Evolutionary conservation across 495 filamentous ascomycete genomes (phyloP).

Genomic region (Staphylotrichum longicolle): DNA sequence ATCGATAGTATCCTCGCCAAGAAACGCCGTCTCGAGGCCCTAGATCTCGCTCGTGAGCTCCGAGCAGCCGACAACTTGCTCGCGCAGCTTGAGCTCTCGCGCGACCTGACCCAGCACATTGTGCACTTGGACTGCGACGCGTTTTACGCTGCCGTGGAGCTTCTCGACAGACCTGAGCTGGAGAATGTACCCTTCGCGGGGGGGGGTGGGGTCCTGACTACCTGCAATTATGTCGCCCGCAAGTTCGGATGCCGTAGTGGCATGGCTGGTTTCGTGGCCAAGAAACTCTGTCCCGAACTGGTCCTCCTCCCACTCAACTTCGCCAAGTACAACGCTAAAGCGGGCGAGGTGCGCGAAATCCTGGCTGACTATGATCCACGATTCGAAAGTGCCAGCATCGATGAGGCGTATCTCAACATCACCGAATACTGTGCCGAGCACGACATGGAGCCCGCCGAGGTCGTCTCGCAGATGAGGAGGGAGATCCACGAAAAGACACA

Average conservation of each 20-base stretch:
- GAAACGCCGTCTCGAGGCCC: constrained; percentile 72
- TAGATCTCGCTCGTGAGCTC: constrained; percentile 70
- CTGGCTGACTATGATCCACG: constrained; percentile 82
- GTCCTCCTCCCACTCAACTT: constrained; percentile 83
- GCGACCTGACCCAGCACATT: constrained; percentile 80
- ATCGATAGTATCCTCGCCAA: constrained; percentile 75
- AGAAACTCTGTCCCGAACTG: constrained; percentile 87
- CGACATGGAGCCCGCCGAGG: constrained; percentile 65
- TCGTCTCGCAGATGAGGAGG: constrained; percentile 69
- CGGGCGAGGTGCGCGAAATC: constrained; percentile 79
- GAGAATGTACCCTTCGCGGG: constrained; percentile 90
- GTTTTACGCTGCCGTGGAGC: constrained; percentile 95
- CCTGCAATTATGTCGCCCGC: constrained; percentile 90
- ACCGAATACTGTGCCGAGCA: constrained; percentile 79
- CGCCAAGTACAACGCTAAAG: constrained; percentile 88
- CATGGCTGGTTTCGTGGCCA: constrained; percentile 94
- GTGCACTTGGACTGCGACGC: constrained; percentile 97
- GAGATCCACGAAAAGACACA: constrained; percentile 74
- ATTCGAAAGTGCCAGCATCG: constrained; percentile 89
- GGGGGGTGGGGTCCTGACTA: constrained; percentile 85
- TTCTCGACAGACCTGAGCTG: constrained; percentile 85
- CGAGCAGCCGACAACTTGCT: constrained; percentile 80
- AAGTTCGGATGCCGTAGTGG: constrained; percentile 88
- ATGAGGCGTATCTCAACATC: constrained; percentile 96
- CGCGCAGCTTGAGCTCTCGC: constrained; percentile 68